A percentile compares a stretch with the other conserved stretches of the same genome.
These are phyloP conservation scores for Albugo candida DNA, from an alignment of 352 stramenopile genomes.

Conservation along the genomic window DNA sequence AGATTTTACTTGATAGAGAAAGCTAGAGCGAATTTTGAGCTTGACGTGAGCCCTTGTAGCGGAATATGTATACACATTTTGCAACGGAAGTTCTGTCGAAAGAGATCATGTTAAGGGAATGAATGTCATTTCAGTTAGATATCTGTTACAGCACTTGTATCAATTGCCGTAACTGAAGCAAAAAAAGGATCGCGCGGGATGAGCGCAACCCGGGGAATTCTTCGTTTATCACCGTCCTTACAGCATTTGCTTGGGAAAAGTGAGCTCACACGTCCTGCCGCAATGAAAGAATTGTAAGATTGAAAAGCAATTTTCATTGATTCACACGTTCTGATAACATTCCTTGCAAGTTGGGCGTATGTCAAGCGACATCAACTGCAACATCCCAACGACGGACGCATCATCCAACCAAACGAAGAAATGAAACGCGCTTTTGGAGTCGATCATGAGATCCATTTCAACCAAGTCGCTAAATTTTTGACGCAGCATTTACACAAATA, in stretches of 20 bases:
- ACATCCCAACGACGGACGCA: slow-evolving; percentile 38
- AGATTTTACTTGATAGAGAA: too few relatives aligned
- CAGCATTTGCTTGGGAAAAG: slow-evolving; percentile 41
- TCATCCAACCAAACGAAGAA: slow-evolving; percentile 44
- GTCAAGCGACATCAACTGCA: slow-evolving; percentile 62
- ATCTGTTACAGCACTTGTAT: too few relatives aligned
- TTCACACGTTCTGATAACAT: not conserved
- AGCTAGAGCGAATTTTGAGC: too few relatives aligned
- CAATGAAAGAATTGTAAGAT: slow-evolving; percentile 64
- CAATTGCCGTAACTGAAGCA: too few relatives aligned
- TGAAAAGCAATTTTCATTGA: not conserved
- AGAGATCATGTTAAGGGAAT: too few relatives aligned
- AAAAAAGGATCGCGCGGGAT: slow-evolving; percentile 2
- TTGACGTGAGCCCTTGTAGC: too few relatives aligned
- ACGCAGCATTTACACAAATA: slow-evolving; percentile 46
- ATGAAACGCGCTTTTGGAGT: slow-evolving; percentile 47
- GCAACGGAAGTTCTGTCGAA: too few relatives aligned
- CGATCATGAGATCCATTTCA: slow-evolving; percentile 42
- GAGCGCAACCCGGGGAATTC: slow-evolving; percentile 16
- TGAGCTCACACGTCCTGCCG: slow-evolving; percentile 39
- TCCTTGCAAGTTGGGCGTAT: slow-evolving; percentile 33
- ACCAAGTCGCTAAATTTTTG: slow-evolving; percentile 44
- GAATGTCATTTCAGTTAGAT: too few relatives aligned
- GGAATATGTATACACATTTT: too few relatives aligned
- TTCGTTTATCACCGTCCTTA: slow-evolving; percentile 39